Percentiles rank a stretch among this genome's conserved stretches.
phyloP scores from a whole-genome alignment of 306 rosid species.

The Ochetophila trinervis region DNA sequence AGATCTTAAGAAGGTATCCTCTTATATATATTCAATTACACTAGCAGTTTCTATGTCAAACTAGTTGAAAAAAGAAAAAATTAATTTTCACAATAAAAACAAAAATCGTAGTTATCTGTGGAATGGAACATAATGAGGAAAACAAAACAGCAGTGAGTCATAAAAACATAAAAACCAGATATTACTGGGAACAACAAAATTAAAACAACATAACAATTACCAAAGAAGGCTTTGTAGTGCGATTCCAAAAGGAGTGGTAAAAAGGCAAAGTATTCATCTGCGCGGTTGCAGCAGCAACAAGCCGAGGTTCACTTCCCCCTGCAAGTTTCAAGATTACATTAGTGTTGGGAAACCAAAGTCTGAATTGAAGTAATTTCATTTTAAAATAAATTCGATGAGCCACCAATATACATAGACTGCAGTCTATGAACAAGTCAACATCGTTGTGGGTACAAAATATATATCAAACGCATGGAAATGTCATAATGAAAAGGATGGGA shows the following conservation, averaged over 20 bases:
- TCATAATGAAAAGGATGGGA: no score
- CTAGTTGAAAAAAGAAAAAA: no score
- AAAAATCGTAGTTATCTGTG: background rate
- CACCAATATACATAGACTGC: background rate
- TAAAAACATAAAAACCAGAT: background rate
- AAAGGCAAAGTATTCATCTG: conserved; percentile 82
- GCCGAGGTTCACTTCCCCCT: conserved; percentile 83
- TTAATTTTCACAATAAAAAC: no score
- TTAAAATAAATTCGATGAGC: background rate
- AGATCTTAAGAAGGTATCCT: background rate
- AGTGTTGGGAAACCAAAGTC: background rate
- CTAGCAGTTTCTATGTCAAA: no score
- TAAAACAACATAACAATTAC: conserved; percentile 37
- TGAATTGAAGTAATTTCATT: conserved; percentile 5
- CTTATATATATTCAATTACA: background rate
- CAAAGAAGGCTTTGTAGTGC: conserved; percentile 82
- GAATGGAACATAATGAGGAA: background rate
- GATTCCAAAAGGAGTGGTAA: conserved; percentile 94
- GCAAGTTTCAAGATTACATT: conserved; percentile 13
- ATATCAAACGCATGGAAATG: no score
- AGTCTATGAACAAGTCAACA: background rate
- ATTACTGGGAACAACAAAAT: background rate
- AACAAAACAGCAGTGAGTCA: no score
- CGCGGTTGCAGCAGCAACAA: conserved; percentile 67
- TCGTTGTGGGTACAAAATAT: background rate